phyloP scores from a whole-genome alignment of 2,329 filamentous ascomycete species.

The Gaeumannomyces sp. region DNA sequence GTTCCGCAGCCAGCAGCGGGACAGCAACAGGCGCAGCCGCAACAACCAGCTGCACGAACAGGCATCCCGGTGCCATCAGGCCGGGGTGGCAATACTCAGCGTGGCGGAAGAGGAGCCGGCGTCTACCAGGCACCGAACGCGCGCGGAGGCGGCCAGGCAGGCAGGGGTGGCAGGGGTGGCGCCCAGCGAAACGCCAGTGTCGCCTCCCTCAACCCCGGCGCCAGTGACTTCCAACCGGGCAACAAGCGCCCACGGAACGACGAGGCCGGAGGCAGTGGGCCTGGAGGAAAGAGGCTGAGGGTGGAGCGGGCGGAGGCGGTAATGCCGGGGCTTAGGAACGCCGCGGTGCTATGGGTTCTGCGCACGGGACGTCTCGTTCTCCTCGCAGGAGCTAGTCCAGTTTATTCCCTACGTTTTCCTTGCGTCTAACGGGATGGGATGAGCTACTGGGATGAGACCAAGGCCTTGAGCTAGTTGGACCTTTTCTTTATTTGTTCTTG shows the following conservation, averaged over 20 bases:
- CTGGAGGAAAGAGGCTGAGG: conserved; percentile 32
- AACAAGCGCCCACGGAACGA: conserved; percentile 51
- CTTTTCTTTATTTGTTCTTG: not conserved
- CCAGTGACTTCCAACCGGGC: conserved; percentile 45
- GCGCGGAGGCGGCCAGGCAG: conserved; percentile 18
- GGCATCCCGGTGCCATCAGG: conserved; percentile 18
- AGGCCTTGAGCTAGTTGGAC: not conserved
- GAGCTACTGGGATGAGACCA: not conserved
- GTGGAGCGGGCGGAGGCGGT: conserved; percentile 21
- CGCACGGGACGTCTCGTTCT: not conserved
- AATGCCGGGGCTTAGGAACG: not conserved
- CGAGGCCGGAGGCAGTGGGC: conserved; percentile 25
- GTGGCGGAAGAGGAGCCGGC: conserved; percentile 16
- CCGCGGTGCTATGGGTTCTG: not conserved
- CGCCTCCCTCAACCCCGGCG: conserved; percentile 41
- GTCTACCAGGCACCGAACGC: conserved; percentile 23
- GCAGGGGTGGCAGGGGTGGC: conserved; percentile 17
- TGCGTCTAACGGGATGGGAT: not conserved
- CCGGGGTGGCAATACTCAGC: conserved; percentile 17
- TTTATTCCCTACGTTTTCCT: not conserved
- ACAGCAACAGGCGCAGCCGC: conserved; percentile 13
- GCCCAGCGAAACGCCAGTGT: conserved; percentile 33
- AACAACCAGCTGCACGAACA: conserved; percentile 15
- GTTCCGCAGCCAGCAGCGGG: conserved; percentile 13
- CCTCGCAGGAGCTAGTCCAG: not conserved